Conservation (phyloP, 2,329 filamentous ascomycete genomes). For the Metarhizium guizhouense region DNA sequence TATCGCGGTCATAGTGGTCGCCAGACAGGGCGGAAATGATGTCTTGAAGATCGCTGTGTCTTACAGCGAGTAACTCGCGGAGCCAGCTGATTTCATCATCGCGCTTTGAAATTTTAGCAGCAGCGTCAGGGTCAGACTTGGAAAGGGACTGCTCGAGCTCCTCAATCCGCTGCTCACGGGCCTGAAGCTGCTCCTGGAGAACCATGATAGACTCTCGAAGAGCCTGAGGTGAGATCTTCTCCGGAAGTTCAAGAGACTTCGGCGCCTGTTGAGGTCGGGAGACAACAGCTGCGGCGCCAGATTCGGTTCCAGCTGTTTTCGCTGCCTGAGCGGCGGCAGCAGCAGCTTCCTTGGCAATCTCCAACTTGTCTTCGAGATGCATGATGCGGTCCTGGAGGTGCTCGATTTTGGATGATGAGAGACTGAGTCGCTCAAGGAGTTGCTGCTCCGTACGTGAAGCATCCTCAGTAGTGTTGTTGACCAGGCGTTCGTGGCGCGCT, state of each 20-base stretch:
- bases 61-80: slow-evolving; percentile 82
- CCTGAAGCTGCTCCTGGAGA: slow-evolving; percentile 91
- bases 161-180: slow-evolving; percentile 85
- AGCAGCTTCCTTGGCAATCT: slow-evolving; percentile 81
- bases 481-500: slow-evolving; percentile 63
- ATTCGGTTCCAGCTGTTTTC: slow-evolving; percentile 42
- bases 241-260: slow-evolving; percentile 49
- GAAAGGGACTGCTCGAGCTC: slow-evolving; percentile 66
- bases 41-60: slow-evolving; percentile 85
- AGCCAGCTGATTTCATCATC: slow-evolving; percentile 94
- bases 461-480: slow-evolving; percentile 71
- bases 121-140: slow-evolving; percentile 65
- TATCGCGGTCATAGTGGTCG: slow-evolving; percentile 66
- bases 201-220: slow-evolving; percentile 94
- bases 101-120: slow-evolving; percentile 76
- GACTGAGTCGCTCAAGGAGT: slow-evolving; percentile 68
- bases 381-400: slow-evolving; percentile 78
- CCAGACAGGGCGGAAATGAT: slow-evolving; percentile 73
- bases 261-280: slow-evolving; percentile 13
- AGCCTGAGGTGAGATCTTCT: slow-evolving; percentile 89
- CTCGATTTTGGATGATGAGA: slow-evolving; percentile 76
- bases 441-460: slow-evolving; percentile 71
- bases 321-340: slow-evolving; percentile 73
- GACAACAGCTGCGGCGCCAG: slow-evolving; percentile 13
- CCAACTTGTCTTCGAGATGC: slow-evolving; percentile 83